Base-by-base conservation (phyloP, 768 basidiomycete genomes). In the Peribolospora kevripleyi region DNA sequence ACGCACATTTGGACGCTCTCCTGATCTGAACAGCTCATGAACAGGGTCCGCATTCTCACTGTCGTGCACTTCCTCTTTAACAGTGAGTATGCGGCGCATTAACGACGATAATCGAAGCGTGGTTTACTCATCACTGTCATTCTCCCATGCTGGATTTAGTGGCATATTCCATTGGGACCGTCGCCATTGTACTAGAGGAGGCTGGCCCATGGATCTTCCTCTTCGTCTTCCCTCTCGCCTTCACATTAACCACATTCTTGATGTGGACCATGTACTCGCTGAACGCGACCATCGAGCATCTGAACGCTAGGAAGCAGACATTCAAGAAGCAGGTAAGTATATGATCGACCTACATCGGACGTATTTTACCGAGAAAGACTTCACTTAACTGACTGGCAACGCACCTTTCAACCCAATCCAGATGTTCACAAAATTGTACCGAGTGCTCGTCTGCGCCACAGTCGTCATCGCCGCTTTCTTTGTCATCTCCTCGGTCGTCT, bases 201-300 rank as follows among this genome's bases (percentile, higher is more conserved):
- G 86, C 87, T 0, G 85, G 86, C 6, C 85, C 51, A 74, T 93
- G 38, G 40, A 37, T 65, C 52, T 71, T 98, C 58, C 65, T 93
- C 61, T 87, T 97, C 65, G 83, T 97, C 58, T 79, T 95, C 57
- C 93, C 93, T 5, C 73, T 98, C 51, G 84, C 91, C 1, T 82
- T 97, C 68, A 88, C 87, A 1, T 73, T 98, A n/a, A 91, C 87
- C 55, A 80, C 81, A 1, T 98, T 95, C 73, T 74, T 98, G 37
- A 74, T 91, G 59, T 97, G 91, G 91, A 95, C 91, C 62, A 80
- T 54, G 59, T 59, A 52, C 45, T 57, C 50, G 8, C 52, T 64
- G 50, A 51, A 66, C 84, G 86, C 80, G 9, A 98, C 93, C 0
- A 90, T 93, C 65, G 69, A 74, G 4, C 84, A 95, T 66, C 76